Conservation (phyloP, 129 eudicot species). For the Arctium lappa region DNA sequence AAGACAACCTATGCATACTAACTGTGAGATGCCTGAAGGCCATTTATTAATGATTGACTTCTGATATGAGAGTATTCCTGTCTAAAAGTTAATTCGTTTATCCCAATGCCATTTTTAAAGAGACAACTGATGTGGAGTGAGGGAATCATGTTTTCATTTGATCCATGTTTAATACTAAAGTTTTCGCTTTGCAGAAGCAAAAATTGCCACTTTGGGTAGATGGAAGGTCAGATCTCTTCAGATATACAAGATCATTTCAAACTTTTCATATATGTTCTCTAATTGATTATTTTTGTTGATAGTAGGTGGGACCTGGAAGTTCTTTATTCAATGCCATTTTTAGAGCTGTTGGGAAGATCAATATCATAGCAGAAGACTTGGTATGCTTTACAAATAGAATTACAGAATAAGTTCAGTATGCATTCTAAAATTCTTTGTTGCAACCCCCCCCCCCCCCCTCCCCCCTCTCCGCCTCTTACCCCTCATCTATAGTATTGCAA, state of each 20-base stretch:
- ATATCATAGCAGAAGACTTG: constrained; percentile 96
- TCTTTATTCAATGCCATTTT: constrained; percentile 75
- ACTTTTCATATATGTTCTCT: constrained; percentile 13
- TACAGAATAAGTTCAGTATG: neutral
- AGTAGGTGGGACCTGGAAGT: constrained; percentile 93
- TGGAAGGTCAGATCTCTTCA: constrained; percentile 76
- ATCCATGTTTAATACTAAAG: constrained; percentile 2
- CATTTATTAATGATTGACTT: neutral
- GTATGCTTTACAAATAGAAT: constrained; percentile 43
- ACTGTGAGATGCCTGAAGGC: neutral
- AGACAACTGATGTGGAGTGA: constrained; percentile 7
- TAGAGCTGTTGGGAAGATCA: constrained; percentile 73
- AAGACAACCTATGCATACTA: neutral
- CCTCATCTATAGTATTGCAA: neutral
- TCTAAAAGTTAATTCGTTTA: neutral
- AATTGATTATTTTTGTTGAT: constrained; percentile 38
- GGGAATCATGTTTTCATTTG: neutral
- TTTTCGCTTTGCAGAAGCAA: constrained; percentile 69
- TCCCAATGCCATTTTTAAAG: constrained; percentile 5
- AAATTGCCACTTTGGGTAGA: constrained; percentile 75
- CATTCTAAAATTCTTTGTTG: constrained; percentile 5
- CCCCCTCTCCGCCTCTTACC: neutral
- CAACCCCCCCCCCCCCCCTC: neutral
- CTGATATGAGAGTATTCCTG: neutral
- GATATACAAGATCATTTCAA: constrained; percentile 9